Percentiles rank a stretch among this genome's conserved stretches.
Evolutionary conservation across 2,329 filamentous ascomycete genomes (phyloP).

Genomic region (Epichloe elymi): DNA sequence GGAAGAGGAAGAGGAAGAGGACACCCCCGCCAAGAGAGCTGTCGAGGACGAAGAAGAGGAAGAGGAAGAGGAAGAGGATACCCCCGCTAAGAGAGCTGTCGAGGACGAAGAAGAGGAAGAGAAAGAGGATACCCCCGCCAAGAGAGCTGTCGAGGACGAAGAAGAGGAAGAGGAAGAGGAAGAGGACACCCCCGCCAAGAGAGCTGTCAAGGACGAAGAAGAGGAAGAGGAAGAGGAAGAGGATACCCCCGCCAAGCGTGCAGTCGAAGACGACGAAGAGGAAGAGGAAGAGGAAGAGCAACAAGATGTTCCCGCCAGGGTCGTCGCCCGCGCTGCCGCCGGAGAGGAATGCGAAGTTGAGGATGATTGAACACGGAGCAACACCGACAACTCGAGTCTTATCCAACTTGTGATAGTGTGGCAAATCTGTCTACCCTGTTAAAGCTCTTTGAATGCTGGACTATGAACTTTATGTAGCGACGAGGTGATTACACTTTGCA

Average conservation of each 20-base stretch:
- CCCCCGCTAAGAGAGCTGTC: too few relatives aligned
- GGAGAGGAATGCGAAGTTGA: not conserved
- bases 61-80: not conserved
- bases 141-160: not conserved
- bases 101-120: not conserved
- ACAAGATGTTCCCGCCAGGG: not conserved
- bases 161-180: not conserved
- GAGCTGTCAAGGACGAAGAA: not conserved
- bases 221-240: slow-evolving; percentile 1
- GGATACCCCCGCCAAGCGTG: not conserved
- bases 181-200: not conserved
- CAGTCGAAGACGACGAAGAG: not conserved
- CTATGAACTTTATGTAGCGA: too few relatives aligned
- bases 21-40: not conserved
- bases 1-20: slow-evolving; percentile 1
- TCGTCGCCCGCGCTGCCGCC: not conserved
- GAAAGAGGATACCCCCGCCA: not conserved
- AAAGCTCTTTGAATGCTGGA: too few relatives aligned
- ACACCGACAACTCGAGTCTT: too few relatives aligned
- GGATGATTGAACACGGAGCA: not conserved
- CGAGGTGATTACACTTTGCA: too few relatives aligned
- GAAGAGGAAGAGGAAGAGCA: slow-evolving; percentile 2
- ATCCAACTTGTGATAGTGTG: too few relatives aligned
- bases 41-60: not conserved
- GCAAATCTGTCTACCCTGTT: too few relatives aligned